Conservation (phyloP, 2,329 filamentous ascomycete genomes). For the Zymoseptoria pseudotritici region DNA sequence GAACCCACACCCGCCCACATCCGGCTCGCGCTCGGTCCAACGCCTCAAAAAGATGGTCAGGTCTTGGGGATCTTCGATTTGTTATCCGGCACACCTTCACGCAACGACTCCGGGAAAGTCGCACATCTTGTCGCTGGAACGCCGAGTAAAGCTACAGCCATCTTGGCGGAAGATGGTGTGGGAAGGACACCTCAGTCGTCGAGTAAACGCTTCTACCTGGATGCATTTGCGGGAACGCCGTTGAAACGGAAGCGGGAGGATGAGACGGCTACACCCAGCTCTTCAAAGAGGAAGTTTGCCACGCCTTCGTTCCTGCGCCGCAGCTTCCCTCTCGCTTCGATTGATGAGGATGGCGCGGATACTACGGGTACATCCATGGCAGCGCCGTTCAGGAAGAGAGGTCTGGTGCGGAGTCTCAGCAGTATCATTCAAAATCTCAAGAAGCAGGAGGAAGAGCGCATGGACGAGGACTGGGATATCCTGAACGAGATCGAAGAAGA, state of each 20-base stretch:
- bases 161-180: conserved; percentile 9
- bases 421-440: conserved; percentile 65
- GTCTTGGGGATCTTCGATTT: conserved; percentile 69
- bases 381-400: conserved; percentile 36
- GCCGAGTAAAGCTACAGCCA: conserved; percentile 29
- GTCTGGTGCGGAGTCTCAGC: conserved; percentile 61
- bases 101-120: conserved; percentile 19
- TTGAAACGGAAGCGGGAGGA: conserved; percentile 42
- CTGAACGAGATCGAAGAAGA: conserved; percentile 61
- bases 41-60: conserved; percentile 69
- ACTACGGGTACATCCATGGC: conserved; percentile 10
- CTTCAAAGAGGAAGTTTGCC: conserved; percentile 41
- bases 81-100: conserved; percentile 38
- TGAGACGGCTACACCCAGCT: conserved; percentile 25
- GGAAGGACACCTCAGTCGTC: conserved; percentile 44
- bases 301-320: conserved; percentile 66
- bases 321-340: conserved; percentile 41
- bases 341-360: conserved; percentile 50
- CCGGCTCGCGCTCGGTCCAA: conserved; percentile 54
- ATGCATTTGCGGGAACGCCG: conserved; percentile 58
- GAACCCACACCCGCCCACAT: conserved; percentile 29
- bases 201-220: conserved; percentile 54
- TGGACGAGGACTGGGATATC: conserved; percentile 68
- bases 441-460: conserved; percentile 59
- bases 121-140: conserved; percentile 32